Evolutionary conservation across 768 basidiomycete species (phyloP).

Genomic region (Lactarius hengduanensis): DNA sequence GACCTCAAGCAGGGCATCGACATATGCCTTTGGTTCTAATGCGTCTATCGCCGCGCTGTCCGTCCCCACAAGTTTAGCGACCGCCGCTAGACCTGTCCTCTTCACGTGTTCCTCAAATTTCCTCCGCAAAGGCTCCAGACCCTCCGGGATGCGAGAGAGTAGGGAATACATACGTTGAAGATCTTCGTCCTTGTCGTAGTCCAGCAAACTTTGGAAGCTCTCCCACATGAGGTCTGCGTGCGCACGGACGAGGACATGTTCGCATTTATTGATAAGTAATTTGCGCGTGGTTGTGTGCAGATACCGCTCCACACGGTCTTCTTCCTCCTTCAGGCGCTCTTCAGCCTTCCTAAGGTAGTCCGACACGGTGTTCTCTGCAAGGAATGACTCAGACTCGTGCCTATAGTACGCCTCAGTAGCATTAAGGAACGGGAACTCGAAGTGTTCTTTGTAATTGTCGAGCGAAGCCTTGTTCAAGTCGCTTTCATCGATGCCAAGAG

Average conservation of each 20-base stretch:
- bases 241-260: constrained; percentile 86
- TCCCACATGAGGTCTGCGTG: constrained; percentile 88
- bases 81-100: constrained; percentile 77
- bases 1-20: constrained; percentile 88
- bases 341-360: constrained; percentile 97
- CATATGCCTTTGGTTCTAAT: constrained; percentile 90
- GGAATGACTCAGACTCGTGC: constrained; percentile 86
- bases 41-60: constrained; percentile 55
- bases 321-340: constrained; percentile 88
- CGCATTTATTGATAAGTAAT: constrained; percentile 77
- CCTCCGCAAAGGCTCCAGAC: constrained; percentile 86
- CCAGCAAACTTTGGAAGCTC: constrained; percentile 84
- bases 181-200: constrained; percentile 94
- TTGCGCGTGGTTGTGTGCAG: constrained; percentile 88
- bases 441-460: constrained; percentile 89
- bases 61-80: constrained; percentile 63
- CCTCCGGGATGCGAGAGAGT: constrained; percentile 86
- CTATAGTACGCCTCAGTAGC: constrained; percentile 92
- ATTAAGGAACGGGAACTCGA: constrained; percentile 84
- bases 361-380: constrained; percentile 83
- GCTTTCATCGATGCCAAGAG: constrained; percentile 88
- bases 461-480: constrained; percentile 92
- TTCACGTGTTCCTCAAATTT: constrained; percentile 97
- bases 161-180: constrained; percentile 93
- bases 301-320: constrained; percentile 92